phyloP scores from a whole-genome alignment of 2,329 filamentous ascomycete genomes.

The Diaporthe citriasiana region DNA sequence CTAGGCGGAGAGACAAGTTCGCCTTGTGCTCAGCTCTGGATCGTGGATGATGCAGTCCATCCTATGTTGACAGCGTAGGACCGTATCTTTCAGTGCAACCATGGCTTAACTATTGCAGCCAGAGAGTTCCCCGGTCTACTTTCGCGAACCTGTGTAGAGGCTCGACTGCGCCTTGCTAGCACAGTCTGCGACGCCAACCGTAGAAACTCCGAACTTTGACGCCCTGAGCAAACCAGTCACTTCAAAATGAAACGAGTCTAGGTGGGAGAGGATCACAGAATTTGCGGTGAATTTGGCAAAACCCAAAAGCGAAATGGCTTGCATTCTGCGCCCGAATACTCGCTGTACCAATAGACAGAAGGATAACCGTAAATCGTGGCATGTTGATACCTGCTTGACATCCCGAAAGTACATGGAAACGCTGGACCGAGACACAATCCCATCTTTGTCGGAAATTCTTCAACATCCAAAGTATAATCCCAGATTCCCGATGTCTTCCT shows the following conservation, averaged over 20 bases:
- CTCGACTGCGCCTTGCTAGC: background rate
- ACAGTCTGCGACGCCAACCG: background rate
- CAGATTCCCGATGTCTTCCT: constrained; percentile 48
- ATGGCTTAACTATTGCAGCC: too few relatives aligned
- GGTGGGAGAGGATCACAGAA: background rate
- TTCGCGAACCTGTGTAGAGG: too few relatives aligned
- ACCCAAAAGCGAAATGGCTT: background rate
- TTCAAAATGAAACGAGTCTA: too few relatives aligned
- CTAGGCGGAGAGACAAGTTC: too few relatives aligned
- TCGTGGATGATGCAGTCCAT: too few relatives aligned
- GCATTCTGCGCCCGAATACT: background rate
- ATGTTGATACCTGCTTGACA: background rate
- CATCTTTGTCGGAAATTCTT: constrained; percentile 33
- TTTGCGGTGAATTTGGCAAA: too few relatives aligned
- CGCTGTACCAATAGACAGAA: background rate
- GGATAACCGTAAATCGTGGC: constrained; percentile 9
- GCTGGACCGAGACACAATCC: background rate
- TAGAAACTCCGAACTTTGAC: too few relatives aligned
- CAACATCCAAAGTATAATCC: constrained; percentile 49
- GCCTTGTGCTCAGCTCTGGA: background rate
- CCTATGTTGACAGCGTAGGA: too few relatives aligned
- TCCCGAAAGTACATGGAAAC: constrained; percentile 4
- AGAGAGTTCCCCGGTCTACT: too few relatives aligned
- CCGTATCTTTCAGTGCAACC: background rate
- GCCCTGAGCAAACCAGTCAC: background rate